Percentiles rank a stretch among this genome's conserved stretches.
Evolutionary conservation across 192 early-diverging fungal species (phyloP).

Genomic region (Phycomyces nitens): DNA sequence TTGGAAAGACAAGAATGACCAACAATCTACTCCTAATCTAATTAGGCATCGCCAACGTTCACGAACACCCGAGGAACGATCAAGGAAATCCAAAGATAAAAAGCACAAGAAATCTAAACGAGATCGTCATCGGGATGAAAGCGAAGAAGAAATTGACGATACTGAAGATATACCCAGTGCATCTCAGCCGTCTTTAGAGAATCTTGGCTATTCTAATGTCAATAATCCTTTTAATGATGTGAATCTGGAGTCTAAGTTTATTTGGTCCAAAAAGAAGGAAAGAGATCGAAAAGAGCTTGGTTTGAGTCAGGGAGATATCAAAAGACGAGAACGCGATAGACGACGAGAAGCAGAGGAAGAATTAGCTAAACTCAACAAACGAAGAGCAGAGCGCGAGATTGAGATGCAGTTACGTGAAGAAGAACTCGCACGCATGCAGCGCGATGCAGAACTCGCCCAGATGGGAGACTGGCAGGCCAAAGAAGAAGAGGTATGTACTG

Average conservation of each 20-base stretch:
- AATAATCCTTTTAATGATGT: slow-evolving; percentile 83
- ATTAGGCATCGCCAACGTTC: slow-evolving; percentile 15
- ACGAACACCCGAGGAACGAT: slow-evolving; percentile 11
- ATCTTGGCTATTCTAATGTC: slow-evolving; percentile 58
- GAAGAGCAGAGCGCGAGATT: slow-evolving; percentile 76
- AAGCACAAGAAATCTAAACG: slow-evolving; percentile 26
- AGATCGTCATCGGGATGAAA: slow-evolving; percentile 1
- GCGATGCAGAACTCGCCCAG: slow-evolving; percentile 82
- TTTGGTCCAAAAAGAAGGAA: slow-evolving; percentile 93
- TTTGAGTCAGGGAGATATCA: slow-evolving; percentile 51
- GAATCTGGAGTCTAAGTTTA: slow-evolving; percentile 81
- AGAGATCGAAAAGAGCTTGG: slow-evolving; percentile 68
- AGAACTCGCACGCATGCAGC: slow-evolving; percentile 67
- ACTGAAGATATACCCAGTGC: not conserved
- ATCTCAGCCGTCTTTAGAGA: slow-evolving; percentile 5
- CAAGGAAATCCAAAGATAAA: slow-evolving; percentile 16
- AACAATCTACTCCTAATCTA: not conserved
- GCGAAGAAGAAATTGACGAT: slow-evolving; percentile 10
- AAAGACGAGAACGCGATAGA: slow-evolving; percentile 49
- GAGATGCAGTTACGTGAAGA: slow-evolving; percentile 80
- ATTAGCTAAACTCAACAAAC: slow-evolving; percentile 76
- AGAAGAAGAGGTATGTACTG: slow-evolving; percentile 67
- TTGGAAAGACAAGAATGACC: not conserved
- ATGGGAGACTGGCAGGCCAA: slow-evolving; percentile 95
- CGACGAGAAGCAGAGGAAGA: slow-evolving; percentile 68